These are phyloP conservation scores for Beta corolliflora DNA, from an alignment of 179 eudicot species.

Conservation along the genomic window DNA sequence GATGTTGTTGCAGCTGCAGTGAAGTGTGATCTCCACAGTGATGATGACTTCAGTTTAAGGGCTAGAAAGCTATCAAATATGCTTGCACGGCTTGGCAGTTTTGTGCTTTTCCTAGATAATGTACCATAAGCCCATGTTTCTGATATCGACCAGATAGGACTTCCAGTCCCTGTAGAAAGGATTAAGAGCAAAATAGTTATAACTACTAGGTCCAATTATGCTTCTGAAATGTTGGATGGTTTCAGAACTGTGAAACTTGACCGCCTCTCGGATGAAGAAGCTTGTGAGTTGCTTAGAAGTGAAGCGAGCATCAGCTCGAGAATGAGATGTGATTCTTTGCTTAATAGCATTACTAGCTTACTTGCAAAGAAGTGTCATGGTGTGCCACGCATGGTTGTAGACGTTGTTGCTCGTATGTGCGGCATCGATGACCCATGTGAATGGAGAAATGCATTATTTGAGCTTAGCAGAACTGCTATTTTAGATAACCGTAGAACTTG, in stretches of 20 bases:
- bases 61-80: slow-evolving; percentile 3
- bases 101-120: slow-evolving; percentile 25
- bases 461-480: neutral
- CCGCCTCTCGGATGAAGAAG: slow-evolving; percentile 17
- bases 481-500: too few relatives aligned
- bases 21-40: slow-evolving; percentile 8
- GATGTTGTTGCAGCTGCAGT: slow-evolving; percentile 24
- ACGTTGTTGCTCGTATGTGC: slow-evolving; percentile 1
- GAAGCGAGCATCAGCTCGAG: slow-evolving; percentile 2
- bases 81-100: slow-evolving; percentile 3
- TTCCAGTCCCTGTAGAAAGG: slow-evolving; percentile 17
- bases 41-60: neutral
- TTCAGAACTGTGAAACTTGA: too few relatives aligned
- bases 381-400: neutral
- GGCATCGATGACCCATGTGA: slow-evolving; percentile 11
- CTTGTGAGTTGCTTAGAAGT: slow-evolving; percentile 9
- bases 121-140: slow-evolving; percentile 4
- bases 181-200: slow-evolving; percentile 23
- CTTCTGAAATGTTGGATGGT: too few relatives aligned
- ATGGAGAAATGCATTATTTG: slow-evolving; percentile 4
- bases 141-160: slow-evolving; percentile 6
- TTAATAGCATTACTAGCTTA: neutral
- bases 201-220: too few relatives aligned
- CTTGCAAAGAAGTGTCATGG: slow-evolving; percentile 20
- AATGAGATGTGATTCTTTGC: neutral